phyloP scores from a whole-genome alignment of 2,329 filamentous ascomycete species.

The Hypoxylon sp. region DNA sequence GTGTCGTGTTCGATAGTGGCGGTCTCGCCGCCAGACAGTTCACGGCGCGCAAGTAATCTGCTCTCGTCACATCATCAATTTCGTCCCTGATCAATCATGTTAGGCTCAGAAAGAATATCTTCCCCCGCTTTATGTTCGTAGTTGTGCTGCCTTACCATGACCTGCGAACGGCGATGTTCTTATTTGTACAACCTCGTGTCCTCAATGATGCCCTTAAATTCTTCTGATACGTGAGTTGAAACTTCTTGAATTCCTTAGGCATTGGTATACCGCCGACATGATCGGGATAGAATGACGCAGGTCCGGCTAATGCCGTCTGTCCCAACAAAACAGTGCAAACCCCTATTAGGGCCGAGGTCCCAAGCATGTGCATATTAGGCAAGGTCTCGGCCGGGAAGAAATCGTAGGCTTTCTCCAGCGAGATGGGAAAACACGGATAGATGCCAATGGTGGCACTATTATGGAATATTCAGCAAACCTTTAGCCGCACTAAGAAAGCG shows the following conservation, averaged over 20 bases:
- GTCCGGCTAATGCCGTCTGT: constrained; percentile 27
- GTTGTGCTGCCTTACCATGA: constrained; percentile 41
- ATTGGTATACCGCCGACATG: constrained; percentile 34
- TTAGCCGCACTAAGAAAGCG: constrained; percentile 17
- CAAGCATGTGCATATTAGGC: constrained; percentile 29
- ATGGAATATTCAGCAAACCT: constrained; percentile 17
- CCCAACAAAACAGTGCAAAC: constrained; percentile 21
- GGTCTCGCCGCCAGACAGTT: constrained; percentile 43
- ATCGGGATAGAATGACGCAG: constrained; percentile 5
- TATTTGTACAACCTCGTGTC: constrained; percentile 30
- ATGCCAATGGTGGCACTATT: not conserved
- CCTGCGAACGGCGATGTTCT: constrained; percentile 35
- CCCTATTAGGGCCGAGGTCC: constrained; percentile 14
- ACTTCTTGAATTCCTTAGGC: constrained; percentile 35
- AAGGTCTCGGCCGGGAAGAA: not conserved
- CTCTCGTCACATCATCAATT: constrained; percentile 32
- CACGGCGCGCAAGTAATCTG: constrained; percentile 45
- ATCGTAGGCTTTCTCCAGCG: not conserved
- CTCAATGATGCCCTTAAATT: constrained; percentile 37
- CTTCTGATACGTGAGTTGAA: constrained; percentile 40
- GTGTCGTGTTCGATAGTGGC: constrained; percentile 29
- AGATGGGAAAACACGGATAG: constrained; percentile 1
- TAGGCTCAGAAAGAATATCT: not conserved
- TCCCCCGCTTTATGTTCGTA: not conserved
- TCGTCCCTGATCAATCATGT: constrained; percentile 37